Base-by-base conservation (phyloP, 805 yeast species). In the Ogataea philodendri region DNA sequence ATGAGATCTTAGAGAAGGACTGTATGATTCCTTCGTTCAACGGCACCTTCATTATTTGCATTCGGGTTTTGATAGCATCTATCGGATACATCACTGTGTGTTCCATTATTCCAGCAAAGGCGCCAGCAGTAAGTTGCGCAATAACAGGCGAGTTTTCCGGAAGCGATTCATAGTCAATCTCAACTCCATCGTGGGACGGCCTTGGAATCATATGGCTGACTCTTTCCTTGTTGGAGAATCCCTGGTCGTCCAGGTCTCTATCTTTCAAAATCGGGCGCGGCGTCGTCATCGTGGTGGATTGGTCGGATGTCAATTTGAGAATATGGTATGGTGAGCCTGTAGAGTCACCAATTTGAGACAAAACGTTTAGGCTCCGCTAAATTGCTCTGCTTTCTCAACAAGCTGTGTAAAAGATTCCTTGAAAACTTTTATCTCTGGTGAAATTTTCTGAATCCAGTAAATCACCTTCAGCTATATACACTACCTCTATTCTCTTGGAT, bases 101-200 rank as follows among this genome's bases (percentile, higher is more conserved):
- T 59, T 90, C 98, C 97, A 90, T 86, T 38, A 93, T 86, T 17
- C 98, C 98, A n/a, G 98, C 97, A 64, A 88, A 85, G 0, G 97
- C 97, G 8, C 98, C 98, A 2, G 97, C 97, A 9, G 77, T 57
- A 42, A 90, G 70, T 57, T 89, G 95, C 4, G 95, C 85, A 5
- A 77, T 57, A 36, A 93, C 65, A 1, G 96, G 80, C 8, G 96
- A 88, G 52, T 80, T 78, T 22, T 80, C 84, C 1, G 97, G 97
- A 18, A 90, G 70, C 5, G 96, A 79, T 62, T 90, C 98, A 61
- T 90, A 90, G 57, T 90, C 98, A 22, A 81, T 70, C 54, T 81
- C 87, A 2, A 51, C 45, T 2, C 49, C 29, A 34, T 51, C 55
- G 29, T 52, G 54, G 11, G 47, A 42, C 23, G 44, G 38, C 16